A percentile compares a stretch with the other conserved stretches of the same genome.
Conservation (phyloP, 169 alveolate species). For the Plasmodium malariae region DNA sequence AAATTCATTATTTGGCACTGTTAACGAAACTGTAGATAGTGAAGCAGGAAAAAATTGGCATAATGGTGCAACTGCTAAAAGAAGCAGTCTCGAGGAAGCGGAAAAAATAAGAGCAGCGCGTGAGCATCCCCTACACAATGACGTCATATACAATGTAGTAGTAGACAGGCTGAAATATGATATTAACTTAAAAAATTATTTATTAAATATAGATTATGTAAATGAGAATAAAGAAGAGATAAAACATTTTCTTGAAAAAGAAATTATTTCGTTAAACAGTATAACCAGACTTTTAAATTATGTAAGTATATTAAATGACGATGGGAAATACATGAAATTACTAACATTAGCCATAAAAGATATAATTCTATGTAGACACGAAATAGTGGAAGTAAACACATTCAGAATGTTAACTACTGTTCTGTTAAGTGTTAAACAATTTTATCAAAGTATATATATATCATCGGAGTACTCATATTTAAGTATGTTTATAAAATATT, state of each 20-base stretch:
- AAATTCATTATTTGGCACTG: too few relatives aligned
- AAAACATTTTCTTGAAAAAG: constrained; percentile 36
- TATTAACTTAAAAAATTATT: constrained; percentile 43
- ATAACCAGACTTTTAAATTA: constrained; percentile 11
- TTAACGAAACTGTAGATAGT: too few relatives aligned
- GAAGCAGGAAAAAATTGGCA: too few relatives aligned
- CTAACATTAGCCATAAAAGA: constrained; percentile 39
- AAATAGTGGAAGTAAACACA: constrained; percentile 44
- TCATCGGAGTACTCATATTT: constrained; percentile 69
- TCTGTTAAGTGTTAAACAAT: constrained; percentile 20
- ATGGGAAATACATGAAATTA: constrained; percentile 38
- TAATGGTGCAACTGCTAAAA: too few relatives aligned
- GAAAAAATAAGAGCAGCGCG: neutral
- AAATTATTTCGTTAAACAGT: constrained; percentile 26
- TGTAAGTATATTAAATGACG: constrained; percentile 29
- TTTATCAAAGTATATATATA: constrained; percentile 62
- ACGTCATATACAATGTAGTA: constrained; percentile 31
- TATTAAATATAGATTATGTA: neutral
- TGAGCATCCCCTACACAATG: neutral
- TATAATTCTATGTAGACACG: constrained; percentile 55
- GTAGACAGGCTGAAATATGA: constrained; percentile 46
- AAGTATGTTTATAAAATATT: constrained; percentile 53
- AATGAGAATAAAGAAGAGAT: constrained; percentile 37
- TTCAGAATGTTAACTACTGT: constrained; percentile 28
- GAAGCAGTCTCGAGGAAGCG: neutral